Base-by-base conservation (phyloP, 495 filamentous ascomycete species). In the Aspergillus sclerotioniger region DNA sequence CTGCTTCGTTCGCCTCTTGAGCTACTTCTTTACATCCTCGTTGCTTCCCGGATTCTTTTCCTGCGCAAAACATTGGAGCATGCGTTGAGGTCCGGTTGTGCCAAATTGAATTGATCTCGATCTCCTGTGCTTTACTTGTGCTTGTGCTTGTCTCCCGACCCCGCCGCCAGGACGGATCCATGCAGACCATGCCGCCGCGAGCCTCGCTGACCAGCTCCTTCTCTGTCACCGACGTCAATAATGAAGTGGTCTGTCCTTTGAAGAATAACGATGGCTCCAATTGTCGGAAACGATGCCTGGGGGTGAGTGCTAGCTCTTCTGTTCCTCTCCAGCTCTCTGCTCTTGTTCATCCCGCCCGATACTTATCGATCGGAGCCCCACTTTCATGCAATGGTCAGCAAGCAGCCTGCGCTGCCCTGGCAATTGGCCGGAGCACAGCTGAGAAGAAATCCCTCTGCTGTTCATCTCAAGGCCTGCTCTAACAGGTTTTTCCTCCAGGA, bases 231-330 rank as follows among this genome's bases (percentile, higher is more conserved):
- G 91, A 96, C 78, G 84, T 87, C 71, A 91, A 88, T 70, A 95
- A 95, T 74, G 94, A 97, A 74, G 93, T 98, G 62, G 91, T 97
- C 58, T 98, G 94, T 80, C 94, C 94, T 59, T 77, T 98, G 78
- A 87, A 86, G 67, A 97, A 96, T 71, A 91, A 96, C 59, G 94
- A 98, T 84, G 91, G 91, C 65, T 96, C 94, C 64, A 91, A 87
- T 78, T 98, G 94, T 82, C 89, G 94, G 69, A 98, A 98, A 80
- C 84, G 94, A 79, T 98, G 94, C 75, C 82, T 94, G 67, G 94
- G 94, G 73, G 94, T 98, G 79, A 90, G 93, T 90, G 57, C 58
- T 53, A n/a, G 56, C 57, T 53, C 21, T 63, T 31, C 15, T 47
- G 32, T 31, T 39, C 55, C 39, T 51, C 53, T 33, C 45, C 57